phyloP scores from a whole-genome alignment of 2,329 filamentous ascomycete species.

The Knoxdaviesia proteae region DNA sequence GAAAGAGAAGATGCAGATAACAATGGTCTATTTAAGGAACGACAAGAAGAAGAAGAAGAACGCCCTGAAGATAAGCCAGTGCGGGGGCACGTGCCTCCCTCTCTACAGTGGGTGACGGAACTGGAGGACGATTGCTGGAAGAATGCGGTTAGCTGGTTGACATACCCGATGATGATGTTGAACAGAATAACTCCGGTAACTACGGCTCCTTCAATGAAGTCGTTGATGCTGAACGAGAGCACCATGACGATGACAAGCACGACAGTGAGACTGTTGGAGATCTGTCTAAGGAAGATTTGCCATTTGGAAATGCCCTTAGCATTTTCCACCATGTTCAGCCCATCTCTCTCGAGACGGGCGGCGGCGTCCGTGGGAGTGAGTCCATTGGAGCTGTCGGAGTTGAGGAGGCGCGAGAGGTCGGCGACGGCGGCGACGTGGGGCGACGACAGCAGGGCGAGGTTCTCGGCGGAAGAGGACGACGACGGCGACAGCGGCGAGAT shows the following conservation, averaged over 20 bases:
- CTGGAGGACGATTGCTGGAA: too few relatives aligned
- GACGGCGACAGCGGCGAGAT: slow-evolving; percentile 1
- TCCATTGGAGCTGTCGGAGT: slow-evolving; percentile 32
- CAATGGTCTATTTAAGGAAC: too few relatives aligned
- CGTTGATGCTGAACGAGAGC: slow-evolving; percentile 41
- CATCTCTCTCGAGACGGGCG: slow-evolving; percentile 43
- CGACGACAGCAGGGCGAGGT: not conserved
- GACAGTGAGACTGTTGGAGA: slow-evolving; percentile 57
- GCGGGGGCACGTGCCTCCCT: too few relatives aligned
- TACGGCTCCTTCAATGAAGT: slow-evolving; percentile 42
- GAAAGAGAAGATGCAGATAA: too few relatives aligned
- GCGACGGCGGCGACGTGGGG: slow-evolving; percentile 10
- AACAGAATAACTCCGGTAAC: slow-evolving; percentile 43
- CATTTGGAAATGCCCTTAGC: slow-evolving; percentile 51
- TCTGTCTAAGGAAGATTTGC: slow-evolving; percentile 57
- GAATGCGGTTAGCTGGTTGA: slow-evolving; percentile 3
- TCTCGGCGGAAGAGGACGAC: not conserved
- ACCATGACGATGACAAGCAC: slow-evolving; percentile 59
- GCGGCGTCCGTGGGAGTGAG: slow-evolving; percentile 41
- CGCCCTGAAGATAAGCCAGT: too few relatives aligned
- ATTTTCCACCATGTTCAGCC: slow-evolving; percentile 50
- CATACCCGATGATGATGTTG: slow-evolving; percentile 45
- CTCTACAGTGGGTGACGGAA: too few relatives aligned
- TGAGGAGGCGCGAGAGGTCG: slow-evolving; percentile 14
- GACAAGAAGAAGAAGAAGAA: too few relatives aligned